Base-by-base conservation (phyloP, 1,284 basidiomycete genomes). In the Fomitopsis pinicola region DNA sequence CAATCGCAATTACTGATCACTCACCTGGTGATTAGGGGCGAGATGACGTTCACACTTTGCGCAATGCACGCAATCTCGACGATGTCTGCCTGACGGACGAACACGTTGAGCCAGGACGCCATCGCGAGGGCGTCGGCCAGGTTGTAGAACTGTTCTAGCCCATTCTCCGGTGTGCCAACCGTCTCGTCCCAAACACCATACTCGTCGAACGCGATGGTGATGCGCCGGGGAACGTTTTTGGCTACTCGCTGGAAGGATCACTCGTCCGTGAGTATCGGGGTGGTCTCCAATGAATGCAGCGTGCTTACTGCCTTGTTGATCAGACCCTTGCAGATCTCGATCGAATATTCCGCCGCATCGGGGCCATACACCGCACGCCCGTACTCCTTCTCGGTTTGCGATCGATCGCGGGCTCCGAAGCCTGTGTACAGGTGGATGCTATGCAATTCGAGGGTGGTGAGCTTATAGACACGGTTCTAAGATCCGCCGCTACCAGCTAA, bases 21-120 rank as follows among this genome's bases (percentile, higher is more conserved):
- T 19, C 38, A 68, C 66, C 66, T 68, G 15, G 66, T 69, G 40
- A 70, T 71, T 53, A 82, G 76, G 0, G 82, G 81, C 1, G 82
- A 83, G 48, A 84, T 83, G 48, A 84, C 82, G 64, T 85, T 84
- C 57, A 84, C 81, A 36, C 73, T 81, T 76, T 89, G 86, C 0
- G 86, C 85, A 53, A 87, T 80, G 67, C 86, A 87, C 0, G 86
- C 86, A 57, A 88, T 84, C 58, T 81, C 82, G 50, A 87, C 80
- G 30, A 85, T 75, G 65, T 85, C 81, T 7, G 81, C 80, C 61
- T 88, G 85, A 19, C 86, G 76, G 17, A 88, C 80, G 62, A 88
- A 83, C 14, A 86, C 78, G 69, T 87, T 86, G 63, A 89, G 72
- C 85, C 86, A 89, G 1, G 83, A 78, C 5, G 82, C 81, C 68